Evolutionary conservation across 1,139 yeast genomes (phyloP).

Genomic region (Arxiozyma slooffiae): DNA sequence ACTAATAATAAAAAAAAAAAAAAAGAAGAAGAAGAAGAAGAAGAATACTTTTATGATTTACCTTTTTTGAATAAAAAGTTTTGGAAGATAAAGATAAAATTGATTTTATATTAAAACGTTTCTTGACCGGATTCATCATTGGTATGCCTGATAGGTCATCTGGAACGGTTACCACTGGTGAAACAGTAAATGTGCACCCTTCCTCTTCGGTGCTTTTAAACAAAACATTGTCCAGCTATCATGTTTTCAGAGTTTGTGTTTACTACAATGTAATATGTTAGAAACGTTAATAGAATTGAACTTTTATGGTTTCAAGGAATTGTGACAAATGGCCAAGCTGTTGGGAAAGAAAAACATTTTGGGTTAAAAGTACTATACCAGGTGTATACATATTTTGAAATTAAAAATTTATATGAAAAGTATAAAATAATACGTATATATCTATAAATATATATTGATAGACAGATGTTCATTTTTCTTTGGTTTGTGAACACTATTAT

Average conservation of each 20-base stretch:
- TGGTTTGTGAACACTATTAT: slow-evolving; percentile 58
- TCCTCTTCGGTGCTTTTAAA: slow-evolving; percentile 76
- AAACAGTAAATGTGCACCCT: slow-evolving; percentile 80
- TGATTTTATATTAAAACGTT: slow-evolving; percentile 58
- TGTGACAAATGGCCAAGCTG: slow-evolving; percentile 32
- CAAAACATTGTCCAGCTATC: slow-evolving; percentile 67
- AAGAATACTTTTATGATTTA: slow-evolving; percentile 8
- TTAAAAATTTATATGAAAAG: background rate
- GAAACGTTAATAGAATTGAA: slow-evolving; percentile 78
- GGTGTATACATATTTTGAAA: background rate
- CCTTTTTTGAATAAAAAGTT: slow-evolving; percentile 7
- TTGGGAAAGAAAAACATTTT: slow-evolving; percentile 12
- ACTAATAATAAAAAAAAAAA: too few relatives aligned
- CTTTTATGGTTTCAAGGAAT: slow-evolving; percentile 79
- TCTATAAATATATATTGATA: background rate
- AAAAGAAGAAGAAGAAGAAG: slow-evolving; percentile 25
- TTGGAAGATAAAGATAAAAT: slow-evolving; percentile 34
- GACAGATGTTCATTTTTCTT: slow-evolving; percentile 29
- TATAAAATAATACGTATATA: too few relatives aligned
- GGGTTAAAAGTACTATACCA: background rate
- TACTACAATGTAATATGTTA: slow-evolving; percentile 87
- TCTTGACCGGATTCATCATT: slow-evolving; percentile 70
- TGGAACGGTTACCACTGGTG: slow-evolving; percentile 73
- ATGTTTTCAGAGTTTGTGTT: slow-evolving; percentile 92
- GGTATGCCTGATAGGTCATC: slow-evolving; percentile 93